Percentiles rank a stretch among this genome's conserved stretches.
phyloP scores from a whole-genome alignment of 192 early-diverging fungal genomes.

The Entomortierella lignicola region DNA sequence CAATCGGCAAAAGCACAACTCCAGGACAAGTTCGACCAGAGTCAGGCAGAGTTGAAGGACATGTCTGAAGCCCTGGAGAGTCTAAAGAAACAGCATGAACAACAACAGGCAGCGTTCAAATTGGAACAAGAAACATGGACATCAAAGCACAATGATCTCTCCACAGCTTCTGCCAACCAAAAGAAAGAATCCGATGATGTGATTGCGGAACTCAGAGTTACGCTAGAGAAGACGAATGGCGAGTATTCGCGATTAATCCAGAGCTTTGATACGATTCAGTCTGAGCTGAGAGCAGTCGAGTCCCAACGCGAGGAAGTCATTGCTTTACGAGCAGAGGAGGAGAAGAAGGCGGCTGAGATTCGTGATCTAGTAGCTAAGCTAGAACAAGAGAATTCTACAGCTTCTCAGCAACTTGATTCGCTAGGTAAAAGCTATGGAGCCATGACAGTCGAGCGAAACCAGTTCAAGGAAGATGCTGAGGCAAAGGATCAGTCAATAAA shows the following conservation, averaged over 20 bases:
- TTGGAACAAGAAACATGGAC: slow-evolving; percentile 11
- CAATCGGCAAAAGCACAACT: slow-evolving; percentile 9
- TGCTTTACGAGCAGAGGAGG: slow-evolving; percentile 14
- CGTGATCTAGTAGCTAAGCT: background rate
- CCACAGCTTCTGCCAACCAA: background rate
- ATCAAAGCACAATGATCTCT: slow-evolving; percentile 9
- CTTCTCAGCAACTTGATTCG: background rate
- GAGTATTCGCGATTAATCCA: slow-evolving; percentile 13
- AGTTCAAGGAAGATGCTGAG: slow-evolving; percentile 3
- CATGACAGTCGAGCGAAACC: slow-evolving; percentile 8
- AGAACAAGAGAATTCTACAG: slow-evolving; percentile 16
- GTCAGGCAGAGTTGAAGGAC: slow-evolving; percentile 14
- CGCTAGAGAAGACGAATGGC: slow-evolving; percentile 5
- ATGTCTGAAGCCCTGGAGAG: slow-evolving; percentile 1
- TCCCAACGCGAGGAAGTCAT: slow-evolving; percentile 29
- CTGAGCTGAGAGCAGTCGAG: slow-evolving; percentile 25
- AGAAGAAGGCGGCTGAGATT: slow-evolving; percentile 3
- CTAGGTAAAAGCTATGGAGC: background rate
- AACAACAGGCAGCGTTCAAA: slow-evolving; percentile 1
- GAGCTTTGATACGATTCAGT: slow-evolving; percentile 21
- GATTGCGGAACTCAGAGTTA: background rate
- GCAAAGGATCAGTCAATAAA: slow-evolving; percentile 15
- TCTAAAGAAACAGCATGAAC: slow-evolving; percentile 9
- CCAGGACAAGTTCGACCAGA: slow-evolving; percentile 23
- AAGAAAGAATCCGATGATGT: slow-evolving; percentile 2